Percentiles rank a stretch among this genome's conserved stretches.
Evolutionary conservation across 2,329 filamentous ascomycete genomes (phyloP).

Genomic region (Neofusicoccum sp.): DNA sequence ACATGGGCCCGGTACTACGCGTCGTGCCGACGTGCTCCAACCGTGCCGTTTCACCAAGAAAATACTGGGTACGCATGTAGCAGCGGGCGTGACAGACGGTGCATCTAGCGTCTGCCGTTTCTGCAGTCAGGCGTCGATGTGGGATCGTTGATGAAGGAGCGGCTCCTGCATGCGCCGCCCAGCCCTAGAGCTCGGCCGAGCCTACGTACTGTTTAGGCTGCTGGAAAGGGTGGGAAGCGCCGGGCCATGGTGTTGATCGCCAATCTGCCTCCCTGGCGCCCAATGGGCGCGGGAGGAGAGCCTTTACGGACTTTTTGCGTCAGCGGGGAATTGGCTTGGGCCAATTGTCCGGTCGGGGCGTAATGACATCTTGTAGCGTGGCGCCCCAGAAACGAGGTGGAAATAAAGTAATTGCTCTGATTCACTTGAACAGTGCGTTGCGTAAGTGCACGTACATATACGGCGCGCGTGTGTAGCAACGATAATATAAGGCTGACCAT

Average conservation of each 20-base stretch:
- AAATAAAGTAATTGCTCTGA: conserved; percentile 8
- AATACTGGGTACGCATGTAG: neutral
- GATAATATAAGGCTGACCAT: conserved; percentile 14
- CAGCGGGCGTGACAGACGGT: neutral
- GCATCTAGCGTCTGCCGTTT: conserved; percentile 10
- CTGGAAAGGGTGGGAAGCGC: conserved; percentile 4
- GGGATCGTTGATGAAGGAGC: conserved; percentile 19
- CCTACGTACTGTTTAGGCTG: conserved; percentile 15
- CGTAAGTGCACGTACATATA: neutral
- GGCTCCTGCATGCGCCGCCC: conserved; percentile 19
- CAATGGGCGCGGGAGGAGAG: conserved; percentile 6
- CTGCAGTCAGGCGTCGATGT: conserved; percentile 12
- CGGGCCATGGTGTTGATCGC: conserved; percentile 15
- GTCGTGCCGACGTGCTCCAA: neutral
- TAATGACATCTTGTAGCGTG: conserved; percentile 9
- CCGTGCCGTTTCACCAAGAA: neutral
- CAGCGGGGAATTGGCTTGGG: conserved; percentile 1
- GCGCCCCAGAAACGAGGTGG: conserved; percentile 1
- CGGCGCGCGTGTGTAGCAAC: conserved; percentile 7
- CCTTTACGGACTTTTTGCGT: conserved; percentile 12
- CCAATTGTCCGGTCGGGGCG: conserved; percentile 7
- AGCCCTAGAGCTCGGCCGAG: conserved; percentile 21
- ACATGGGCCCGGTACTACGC: neutral
- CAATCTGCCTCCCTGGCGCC: neutral
- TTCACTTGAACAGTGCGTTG: conserved; percentile 8